phyloP scores from a whole-genome alignment of 1,139 yeast genomes.

The Blastobotrys serpentis region DNA sequence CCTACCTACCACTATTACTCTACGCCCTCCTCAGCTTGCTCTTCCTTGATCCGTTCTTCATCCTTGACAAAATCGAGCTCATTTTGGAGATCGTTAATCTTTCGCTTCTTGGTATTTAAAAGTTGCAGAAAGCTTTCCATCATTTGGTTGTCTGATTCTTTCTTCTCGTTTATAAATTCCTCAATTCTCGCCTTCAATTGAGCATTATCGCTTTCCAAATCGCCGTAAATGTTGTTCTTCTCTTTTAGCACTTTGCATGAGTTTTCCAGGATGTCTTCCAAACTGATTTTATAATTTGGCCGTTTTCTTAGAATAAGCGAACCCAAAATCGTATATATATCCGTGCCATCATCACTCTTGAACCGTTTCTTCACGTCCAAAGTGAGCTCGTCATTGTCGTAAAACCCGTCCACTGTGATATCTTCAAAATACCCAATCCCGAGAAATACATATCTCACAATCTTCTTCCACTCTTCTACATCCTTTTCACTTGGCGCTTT shows the following conservation, averaged over 20 bases:
- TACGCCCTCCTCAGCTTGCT: too few species aligned
- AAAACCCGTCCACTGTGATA: neutral
- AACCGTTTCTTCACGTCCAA: neutral
- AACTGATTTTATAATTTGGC: too few species aligned
- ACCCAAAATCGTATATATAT: too few species aligned
- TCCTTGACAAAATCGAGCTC: neutral
- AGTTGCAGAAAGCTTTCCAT: slow-evolving; percentile 18
- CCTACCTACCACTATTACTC: too few species aligned
- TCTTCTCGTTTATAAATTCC: slow-evolving; percentile 20
- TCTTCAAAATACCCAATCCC: slow-evolving; percentile 16
- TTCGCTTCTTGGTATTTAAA: slow-evolving; percentile 22
- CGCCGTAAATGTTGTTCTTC: slow-evolving; percentile 2
- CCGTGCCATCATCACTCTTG: too few species aligned
- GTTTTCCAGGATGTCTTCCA: slow-evolving; percentile 9
- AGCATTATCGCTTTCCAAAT: slow-evolving; percentile 1
- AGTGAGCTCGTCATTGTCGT: neutral
- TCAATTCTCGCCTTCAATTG: slow-evolving; percentile 17
- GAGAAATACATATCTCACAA: slow-evolving; percentile 16
- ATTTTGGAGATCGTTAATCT: slow-evolving; percentile 17
- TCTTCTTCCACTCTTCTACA: slow-evolving; percentile 14
- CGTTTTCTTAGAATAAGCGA: too few species aligned
- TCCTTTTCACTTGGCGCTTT: slow-evolving; percentile 2
- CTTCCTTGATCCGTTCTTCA: neutral
- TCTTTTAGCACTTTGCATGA: slow-evolving; percentile 3
- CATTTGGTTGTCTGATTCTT: slow-evolving; percentile 19